Conservation (phyloP, 352 stramenopile species). For the Pythium monospermum region DNA sequence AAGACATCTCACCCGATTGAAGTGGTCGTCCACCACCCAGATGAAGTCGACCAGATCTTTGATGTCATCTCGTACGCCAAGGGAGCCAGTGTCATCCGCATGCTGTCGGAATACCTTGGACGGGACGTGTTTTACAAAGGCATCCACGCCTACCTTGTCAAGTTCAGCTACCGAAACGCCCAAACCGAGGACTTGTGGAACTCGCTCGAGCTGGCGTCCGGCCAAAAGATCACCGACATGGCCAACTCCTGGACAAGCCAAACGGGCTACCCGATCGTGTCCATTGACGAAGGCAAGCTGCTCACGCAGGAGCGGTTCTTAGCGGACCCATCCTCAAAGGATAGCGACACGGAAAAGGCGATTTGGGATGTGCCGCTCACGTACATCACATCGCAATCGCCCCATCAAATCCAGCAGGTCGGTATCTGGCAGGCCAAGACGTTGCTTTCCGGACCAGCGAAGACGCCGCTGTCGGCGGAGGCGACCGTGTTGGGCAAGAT, state of each 20-base stretch:
- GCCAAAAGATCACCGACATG: slow-evolving; percentile 89
- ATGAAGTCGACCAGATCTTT: slow-evolving; percentile 98
- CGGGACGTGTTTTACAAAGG: slow-evolving; percentile 76
- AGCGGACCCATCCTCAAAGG: slow-evolving; percentile 76
- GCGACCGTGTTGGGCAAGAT: slow-evolving; percentile 56
- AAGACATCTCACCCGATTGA: slow-evolving; percentile 93
- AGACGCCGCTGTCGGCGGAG: slow-evolving; percentile 40
- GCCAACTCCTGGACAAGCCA: slow-evolving; percentile 93
- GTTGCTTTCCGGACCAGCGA: slow-evolving; percentile 13
- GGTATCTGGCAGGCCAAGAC: slow-evolving; percentile 51
- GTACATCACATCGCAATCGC: slow-evolving; percentile 43
- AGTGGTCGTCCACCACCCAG: slow-evolving; percentile 89
- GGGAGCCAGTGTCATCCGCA: slow-evolving; percentile 74
- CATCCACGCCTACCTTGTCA: slow-evolving; percentile 92
- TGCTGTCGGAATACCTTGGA: slow-evolving; percentile 75
- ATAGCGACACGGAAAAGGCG: slow-evolving; percentile 33
- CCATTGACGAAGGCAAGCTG: slow-evolving; percentile 52
- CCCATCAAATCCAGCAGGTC: slow-evolving; percentile 40
- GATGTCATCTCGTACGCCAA: slow-evolving; percentile 97
- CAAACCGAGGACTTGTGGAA: slow-evolving; percentile 95
- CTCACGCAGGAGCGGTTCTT: slow-evolving; percentile 93
- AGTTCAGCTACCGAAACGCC: slow-evolving; percentile 93
- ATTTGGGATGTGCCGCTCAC: slow-evolving; percentile 88
- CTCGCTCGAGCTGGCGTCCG: slow-evolving; percentile 87
- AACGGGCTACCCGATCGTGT: slow-evolving; percentile 92